Percentiles rank a stretch among this genome's conserved stretches.
Evolutionary conservation across 495 filamentous ascomycete species (phyloP).

Genomic region (Aspergillus coremiiformis): DNA sequence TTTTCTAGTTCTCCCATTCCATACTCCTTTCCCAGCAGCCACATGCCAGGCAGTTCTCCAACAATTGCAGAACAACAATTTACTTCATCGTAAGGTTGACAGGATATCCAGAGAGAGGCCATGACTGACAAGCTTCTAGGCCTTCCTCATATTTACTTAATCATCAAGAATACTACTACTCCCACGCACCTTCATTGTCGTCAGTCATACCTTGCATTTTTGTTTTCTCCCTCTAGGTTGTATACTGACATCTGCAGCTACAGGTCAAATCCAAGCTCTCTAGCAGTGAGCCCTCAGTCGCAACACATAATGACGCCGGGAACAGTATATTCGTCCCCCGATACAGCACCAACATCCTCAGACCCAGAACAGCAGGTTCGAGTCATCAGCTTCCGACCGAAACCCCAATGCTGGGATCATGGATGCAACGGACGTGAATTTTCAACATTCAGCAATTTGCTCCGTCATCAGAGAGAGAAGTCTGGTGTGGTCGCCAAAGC

Average conservation of each 20-base stretch:
- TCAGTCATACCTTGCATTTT: slow-evolving; percentile 6
- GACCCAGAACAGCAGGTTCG: slow-evolving; percentile 50
- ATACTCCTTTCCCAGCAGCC: slow-evolving; percentile 18
- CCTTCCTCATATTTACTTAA: slow-evolving; percentile 22
- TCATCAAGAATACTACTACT: slow-evolving; percentile 25
- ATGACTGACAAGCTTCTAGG: slow-evolving; percentile 7
- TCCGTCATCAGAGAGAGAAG: slow-evolving; percentile 90
- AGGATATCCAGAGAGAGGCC: background rate
- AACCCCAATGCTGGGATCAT: slow-evolving; percentile 93
- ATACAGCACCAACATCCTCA: slow-evolving; percentile 22
- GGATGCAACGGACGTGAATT: slow-evolving; percentile 92
- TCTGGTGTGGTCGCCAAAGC: slow-evolving; percentile 82
- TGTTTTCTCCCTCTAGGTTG: background rate
- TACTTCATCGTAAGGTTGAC: slow-evolving; percentile 11
- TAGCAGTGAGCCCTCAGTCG: slow-evolving; percentile 24
- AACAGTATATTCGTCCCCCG: slow-evolving; percentile 26
- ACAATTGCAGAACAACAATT: slow-evolving; percentile 17
- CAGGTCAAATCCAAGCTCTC: slow-evolving; percentile 19
- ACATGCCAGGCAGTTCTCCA: slow-evolving; percentile 15
- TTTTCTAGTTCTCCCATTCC: slow-evolving; percentile 12
- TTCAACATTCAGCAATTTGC: slow-evolving; percentile 89
- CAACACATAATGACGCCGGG: slow-evolving; percentile 23
- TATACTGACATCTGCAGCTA: background rate
- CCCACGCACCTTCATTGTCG: slow-evolving; percentile 21
- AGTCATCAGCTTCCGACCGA: slow-evolving; percentile 67